Conservation (phyloP, 2,329 filamentous ascomycete species). For the Pseudocercospora fuligena region DNA sequence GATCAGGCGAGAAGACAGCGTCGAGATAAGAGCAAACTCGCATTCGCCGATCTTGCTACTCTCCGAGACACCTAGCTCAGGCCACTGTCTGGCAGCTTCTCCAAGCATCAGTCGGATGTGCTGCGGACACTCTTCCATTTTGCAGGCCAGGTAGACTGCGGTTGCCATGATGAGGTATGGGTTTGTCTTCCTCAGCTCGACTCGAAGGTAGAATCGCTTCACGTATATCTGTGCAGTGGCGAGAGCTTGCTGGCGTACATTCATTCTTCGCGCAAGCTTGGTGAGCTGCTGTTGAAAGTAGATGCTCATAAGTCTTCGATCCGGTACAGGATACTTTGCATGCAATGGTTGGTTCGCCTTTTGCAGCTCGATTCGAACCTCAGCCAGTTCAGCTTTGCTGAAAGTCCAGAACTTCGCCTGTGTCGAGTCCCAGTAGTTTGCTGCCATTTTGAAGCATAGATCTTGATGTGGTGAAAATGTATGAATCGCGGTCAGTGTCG, state of each 20-base stretch:
- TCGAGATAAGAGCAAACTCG: constrained; percentile 90
- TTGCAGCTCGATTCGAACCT: constrained; percentile 76
- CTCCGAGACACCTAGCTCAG: constrained; percentile 75
- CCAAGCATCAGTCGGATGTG: constrained; percentile 90
- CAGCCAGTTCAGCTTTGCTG: constrained; percentile 76
- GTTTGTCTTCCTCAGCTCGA: constrained; percentile 90
- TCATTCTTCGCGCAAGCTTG: constrained; percentile 82
- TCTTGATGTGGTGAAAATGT: neutral
- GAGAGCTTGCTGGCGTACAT: constrained; percentile 85
- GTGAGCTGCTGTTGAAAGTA: constrained; percentile 89
- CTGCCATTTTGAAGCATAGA: constrained; percentile 68
- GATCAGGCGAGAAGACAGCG: constrained; percentile 88
- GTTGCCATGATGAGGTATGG: constrained; percentile 93
- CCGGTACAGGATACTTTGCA: constrained; percentile 80
- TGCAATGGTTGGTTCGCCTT: constrained; percentile 72
- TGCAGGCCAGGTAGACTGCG: constrained; percentile 91
- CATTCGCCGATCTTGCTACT: constrained; percentile 87
- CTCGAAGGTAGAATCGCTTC: constrained; percentile 88
- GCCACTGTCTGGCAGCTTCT: constrained; percentile 85
- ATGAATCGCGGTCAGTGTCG: neutral
- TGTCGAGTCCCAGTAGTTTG: constrained; percentile 96
- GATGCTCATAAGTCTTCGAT: constrained; percentile 80
- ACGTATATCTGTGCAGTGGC: constrained; percentile 95
- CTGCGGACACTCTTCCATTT: constrained; percentile 96
- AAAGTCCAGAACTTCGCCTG: constrained; percentile 92